A percentile compares a stretch with the other conserved stretches of the same genome.
phyloP scores from a whole-genome alignment of 2,329 filamentous ascomycete genomes.

The Phialocephala subalpina region DNA sequence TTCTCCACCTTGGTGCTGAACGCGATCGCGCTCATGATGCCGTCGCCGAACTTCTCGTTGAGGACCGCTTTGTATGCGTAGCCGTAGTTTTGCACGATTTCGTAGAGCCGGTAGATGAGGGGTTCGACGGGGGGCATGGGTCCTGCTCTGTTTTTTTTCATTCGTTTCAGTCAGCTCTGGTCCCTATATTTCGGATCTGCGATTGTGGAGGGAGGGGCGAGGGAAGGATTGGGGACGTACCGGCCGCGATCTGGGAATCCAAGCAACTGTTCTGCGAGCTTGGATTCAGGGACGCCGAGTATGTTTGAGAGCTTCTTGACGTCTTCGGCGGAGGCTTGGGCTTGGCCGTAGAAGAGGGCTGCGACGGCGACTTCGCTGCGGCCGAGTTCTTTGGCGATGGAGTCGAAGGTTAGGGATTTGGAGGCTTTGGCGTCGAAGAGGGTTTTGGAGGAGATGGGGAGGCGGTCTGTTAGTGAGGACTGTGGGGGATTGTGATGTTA shows the following conservation, averaged over 20 bases:
- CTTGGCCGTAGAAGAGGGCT: slow-evolving; percentile 90
- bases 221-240: not conserved
- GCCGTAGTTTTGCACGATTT: slow-evolving; percentile 95
- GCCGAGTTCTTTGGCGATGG: slow-evolving; percentile 76
- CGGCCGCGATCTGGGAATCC: slow-evolving; percentile 82
- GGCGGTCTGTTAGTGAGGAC: slow-evolving; percentile 71
- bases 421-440: slow-evolving; percentile 84
- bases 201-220: too few species aligned
- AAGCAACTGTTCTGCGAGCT: slow-evolving; percentile 62
- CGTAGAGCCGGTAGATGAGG: slow-evolving; percentile 73
- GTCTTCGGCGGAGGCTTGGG: slow-evolving; percentile 75
- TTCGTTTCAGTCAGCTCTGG: too few species aligned
- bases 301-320: slow-evolving; percentile 70
- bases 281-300: slow-evolving; percentile 65
- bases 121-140: slow-evolving; percentile 89
- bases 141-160: slow-evolving; percentile 70
- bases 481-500: slow-evolving; percentile 42
- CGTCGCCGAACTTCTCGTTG: slow-evolving; percentile 94
- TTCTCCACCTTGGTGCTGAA: slow-evolving; percentile 94
- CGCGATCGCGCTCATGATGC: slow-evolving; percentile 95
- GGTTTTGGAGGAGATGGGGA: slow-evolving; percentile 74
- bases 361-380: slow-evolving; percentile 89
- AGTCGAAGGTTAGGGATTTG: slow-evolving; percentile 80
- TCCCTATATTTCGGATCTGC: too few species aligned
- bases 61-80: slow-evolving; percentile 95